Conservation (phyloP, 2,329 filamentous ascomycete genomes). For the Periglandula ipomoeae region DNA sequence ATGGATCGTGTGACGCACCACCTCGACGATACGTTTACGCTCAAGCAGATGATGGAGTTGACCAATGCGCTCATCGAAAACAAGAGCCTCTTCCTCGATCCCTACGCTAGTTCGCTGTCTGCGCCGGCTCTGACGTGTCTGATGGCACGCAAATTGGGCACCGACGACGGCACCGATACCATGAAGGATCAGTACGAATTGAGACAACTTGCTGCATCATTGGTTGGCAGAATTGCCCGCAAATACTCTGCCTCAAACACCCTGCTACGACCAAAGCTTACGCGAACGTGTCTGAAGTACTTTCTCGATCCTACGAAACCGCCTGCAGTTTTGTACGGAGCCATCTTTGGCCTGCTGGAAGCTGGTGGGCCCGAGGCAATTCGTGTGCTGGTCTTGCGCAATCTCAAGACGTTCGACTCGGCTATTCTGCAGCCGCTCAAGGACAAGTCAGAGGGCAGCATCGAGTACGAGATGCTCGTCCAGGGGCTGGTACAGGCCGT, state of each 20-base stretch:
- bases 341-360: conserved; percentile 68
- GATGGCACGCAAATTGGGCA: conserved; percentile 66
- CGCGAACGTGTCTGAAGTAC: conserved; percentile 84
- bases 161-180: conserved; percentile 40
- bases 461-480: conserved; percentile 47
- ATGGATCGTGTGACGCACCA: conserved; percentile 93
- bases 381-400: conserved; percentile 45
- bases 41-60: conserved; percentile 89
- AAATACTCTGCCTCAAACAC: conserved; percentile 77
- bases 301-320: conserved; percentile 83
- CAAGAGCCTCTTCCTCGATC: conserved; percentile 61
- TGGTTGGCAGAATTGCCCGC: conserved; percentile 68
- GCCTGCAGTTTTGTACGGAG: conserved; percentile 79
- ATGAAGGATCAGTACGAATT: conserved; percentile 64
- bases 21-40: conserved; percentile 78
- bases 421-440: conserved; percentile 44
- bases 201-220: conserved; percentile 72
- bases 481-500: conserved; percentile 47
- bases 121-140: conserved; percentile 88
- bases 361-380: conserved; percentile 60
- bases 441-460: conserved; percentile 38
- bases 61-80: conserved; percentile 79
- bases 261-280: conserved; percentile 77
- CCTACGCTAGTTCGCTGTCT: conserved; percentile 57
- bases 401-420: conserved; percentile 44